Base-by-base conservation (phyloP, 2,329 filamentous ascomycete genomes). In the Shiraia sp. region DNA sequence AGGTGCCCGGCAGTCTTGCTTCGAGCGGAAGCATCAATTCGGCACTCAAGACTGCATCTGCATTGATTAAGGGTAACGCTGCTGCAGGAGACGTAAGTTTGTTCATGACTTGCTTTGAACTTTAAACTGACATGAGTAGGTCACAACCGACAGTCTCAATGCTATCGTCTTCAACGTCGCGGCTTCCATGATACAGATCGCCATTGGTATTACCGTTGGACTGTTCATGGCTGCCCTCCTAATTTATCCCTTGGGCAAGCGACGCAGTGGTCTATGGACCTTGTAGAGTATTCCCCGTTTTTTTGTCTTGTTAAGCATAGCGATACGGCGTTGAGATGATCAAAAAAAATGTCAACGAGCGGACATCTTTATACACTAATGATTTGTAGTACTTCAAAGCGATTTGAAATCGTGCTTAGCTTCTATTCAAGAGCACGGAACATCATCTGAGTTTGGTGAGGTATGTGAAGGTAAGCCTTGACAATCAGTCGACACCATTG, bases 141-240 rank as follows among this genome's bases (percentile, higher is more conserved):
- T 48, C 10, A 53, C 49, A 1, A 52, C 51, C 15, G 47, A 55
- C 27, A 55, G 53, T n/a, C 36, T 59, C 10, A 59, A 59, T 17
- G 47, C 55, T 8, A 59, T 59, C 12, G 54, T 59, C 40, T 64
- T 78, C 49, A 75, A 69, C 24, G 75, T 77, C 15, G 71, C 72
- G 6, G 75, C 72, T 40, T 68, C 61, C 3, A 75, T 78, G 37
- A 72, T 78, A 28, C 73, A 78, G 51, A 72, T 78, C 10, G 75
- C 75, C 15, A 77, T 78, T 49, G 75, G 75, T 6, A 76, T 77
- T 32, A 77, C 74, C 6, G 75, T 77, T 2, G 75, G 75, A 2
- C 48, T 78, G 36, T 78, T 77, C 56, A 63, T 77, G 56, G 71
- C 69, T 28, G 73, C 74, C 8, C 63, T 77, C 38, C 59, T 77